phyloP scores from a whole-genome alignment of 2,329 filamentous ascomycete genomes.

The Lecanicillium sp. region DNA sequence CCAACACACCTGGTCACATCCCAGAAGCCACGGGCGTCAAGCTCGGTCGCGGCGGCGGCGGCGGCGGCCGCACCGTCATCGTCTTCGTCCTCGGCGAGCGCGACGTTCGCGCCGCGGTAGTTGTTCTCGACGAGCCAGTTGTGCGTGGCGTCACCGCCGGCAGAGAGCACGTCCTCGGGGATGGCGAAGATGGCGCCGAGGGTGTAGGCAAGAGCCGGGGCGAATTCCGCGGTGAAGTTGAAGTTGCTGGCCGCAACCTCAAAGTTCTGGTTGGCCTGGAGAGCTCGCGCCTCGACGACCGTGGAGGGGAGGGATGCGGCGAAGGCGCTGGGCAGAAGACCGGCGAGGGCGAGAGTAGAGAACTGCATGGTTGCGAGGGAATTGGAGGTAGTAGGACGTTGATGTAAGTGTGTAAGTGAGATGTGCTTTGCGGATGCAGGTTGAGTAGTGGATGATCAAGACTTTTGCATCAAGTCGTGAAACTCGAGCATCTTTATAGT shows the following conservation, averaged over 20 bases:
- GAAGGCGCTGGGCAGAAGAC: constrained; percentile 15
- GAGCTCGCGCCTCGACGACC: not conserved
- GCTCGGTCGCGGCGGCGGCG: not conserved
- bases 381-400: not conserved
- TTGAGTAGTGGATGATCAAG: not conserved
- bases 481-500: not conserved
- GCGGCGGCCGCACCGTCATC: not conserved
- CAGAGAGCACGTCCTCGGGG: constrained; percentile 20
- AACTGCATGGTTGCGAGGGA: constrained; percentile 11
- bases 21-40: constrained; percentile 15
- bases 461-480: not conserved
- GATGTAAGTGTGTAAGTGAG: not conserved
- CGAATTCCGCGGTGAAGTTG: constrained; percentile 11
- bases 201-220: constrained; percentile 7
- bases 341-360: constrained; percentile 13
- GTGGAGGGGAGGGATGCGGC: not conserved
- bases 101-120: constrained; percentile 12
- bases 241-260: not conserved
- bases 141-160: constrained; percentile 19
- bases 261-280: constrained; percentile 2
- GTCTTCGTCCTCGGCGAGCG: constrained; percentile 4
- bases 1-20: constrained; percentile 21
- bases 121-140: constrained; percentile 19
- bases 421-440: not conserved
- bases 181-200: constrained; percentile 20